Evolutionary conservation across 116 monocot species (phyloP).

Genomic region (Phalaenopsis hybrid): DNA sequence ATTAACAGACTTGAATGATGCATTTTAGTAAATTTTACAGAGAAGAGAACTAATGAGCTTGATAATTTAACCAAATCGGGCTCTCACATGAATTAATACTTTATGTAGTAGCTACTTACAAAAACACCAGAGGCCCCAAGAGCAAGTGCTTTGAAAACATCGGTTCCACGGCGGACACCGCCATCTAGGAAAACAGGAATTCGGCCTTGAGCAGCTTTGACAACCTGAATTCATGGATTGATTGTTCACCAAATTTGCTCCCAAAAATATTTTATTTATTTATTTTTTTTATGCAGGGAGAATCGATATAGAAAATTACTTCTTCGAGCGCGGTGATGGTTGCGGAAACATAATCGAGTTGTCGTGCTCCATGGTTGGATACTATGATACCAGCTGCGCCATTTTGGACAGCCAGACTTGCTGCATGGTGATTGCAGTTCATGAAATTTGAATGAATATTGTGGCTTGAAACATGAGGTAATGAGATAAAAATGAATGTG

Average conservation of each 20-base stretch:
- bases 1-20: not conserved
- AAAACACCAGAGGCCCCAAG: conserved; percentile 88
- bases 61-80: not conserved
- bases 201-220: conserved; percentile 73
- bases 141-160: conserved; percentile 97
- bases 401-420: conserved; percentile 62
- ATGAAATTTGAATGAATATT: not conserved
- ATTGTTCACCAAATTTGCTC: too few species aligned
- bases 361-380: conserved; percentile 98
- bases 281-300: not conserved
- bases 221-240: conserved; percentile 42
- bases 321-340: conserved; percentile 84
- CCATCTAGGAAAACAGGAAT: conserved; percentile 89
- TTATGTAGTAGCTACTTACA: conserved; percentile 41
- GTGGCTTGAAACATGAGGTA: not conserved
- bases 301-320: conserved; percentile 27
- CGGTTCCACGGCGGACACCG: conserved; percentile 93
- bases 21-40: not conserved
- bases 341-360: conserved; percentile 84
- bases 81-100: not conserved
- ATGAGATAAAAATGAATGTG: not conserved
- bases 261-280: too few species aligned
- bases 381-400: conserved; percentile 94
- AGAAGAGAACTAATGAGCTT: not conserved
- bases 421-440: conserved; percentile 29